Base-by-base conservation (phyloP, 192 early-diverging fungal species). In the Rhizophagus sp. region DNA sequence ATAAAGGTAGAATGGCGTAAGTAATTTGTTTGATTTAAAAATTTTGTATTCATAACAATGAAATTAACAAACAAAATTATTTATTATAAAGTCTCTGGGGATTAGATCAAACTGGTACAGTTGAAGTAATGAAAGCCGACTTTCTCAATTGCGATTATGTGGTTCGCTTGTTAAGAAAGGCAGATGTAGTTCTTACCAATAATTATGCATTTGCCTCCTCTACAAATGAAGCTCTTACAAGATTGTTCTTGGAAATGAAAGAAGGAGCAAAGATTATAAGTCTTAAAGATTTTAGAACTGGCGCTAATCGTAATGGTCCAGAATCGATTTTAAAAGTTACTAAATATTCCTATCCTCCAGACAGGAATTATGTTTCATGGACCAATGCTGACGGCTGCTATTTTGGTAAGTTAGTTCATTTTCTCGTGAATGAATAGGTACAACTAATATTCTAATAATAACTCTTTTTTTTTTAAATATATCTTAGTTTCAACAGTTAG, bases 161-260 rank as follows among this genome's bases (percentile, higher is more conserved):
- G 50, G 50, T 57, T 19, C 50, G 50, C 19, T 57, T 62, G 90
- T 90, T 66, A 70, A 87, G 15, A 88, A 88, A 83, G 2, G 97
- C 95, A 11, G 96, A 99, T 81, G 94, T 99, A 33, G 91, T 99
- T 49, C 92, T 99, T 82, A 96, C 97, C 80, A 98, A 98, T 84
- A 98, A 98, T 83, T 99, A 97, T 79, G 96, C 94, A 15, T 99
- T 98, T 85, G 91, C 93, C 78, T 90, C 93, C 36, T 83, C 86
- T 47, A 86, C 96, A 30, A 99, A 99, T 83, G 95, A 97, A 70
- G 83, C 83, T 9, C 88, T 98, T 70, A 78, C 95, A 57, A 92
- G 93, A 79, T 84, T 93, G 79, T 98, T 99, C 80, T 82, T 99
- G 81, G 97, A 99, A 83, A 87, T 98, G 36, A 96, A 96, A 83